Conservation (phyloP, 1,139 yeast species). For the Zhuliangozyma blackwelliae region DNA sequence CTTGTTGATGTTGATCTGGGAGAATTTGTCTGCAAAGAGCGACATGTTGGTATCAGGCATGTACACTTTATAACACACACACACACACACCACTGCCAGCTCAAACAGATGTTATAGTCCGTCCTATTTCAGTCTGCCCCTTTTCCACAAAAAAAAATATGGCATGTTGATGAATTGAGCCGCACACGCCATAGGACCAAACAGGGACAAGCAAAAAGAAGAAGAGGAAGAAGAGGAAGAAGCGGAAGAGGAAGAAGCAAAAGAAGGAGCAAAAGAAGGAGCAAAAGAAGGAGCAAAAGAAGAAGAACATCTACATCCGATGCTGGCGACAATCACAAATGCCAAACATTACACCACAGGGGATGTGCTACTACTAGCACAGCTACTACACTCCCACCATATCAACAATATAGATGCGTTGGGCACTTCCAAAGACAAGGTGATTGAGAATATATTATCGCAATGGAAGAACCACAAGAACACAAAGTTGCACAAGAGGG, state of each 20-base stretch:
- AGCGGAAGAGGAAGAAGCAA: no score
- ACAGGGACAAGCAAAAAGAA: background rate
- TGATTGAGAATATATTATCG: constrained; percentile 9
- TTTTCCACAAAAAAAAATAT: no score
- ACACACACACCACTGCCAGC: background rate
- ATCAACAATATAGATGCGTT: constrained; percentile 3
- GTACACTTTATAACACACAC: background rate
- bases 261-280: no score
- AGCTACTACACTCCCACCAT: constrained; percentile 16
- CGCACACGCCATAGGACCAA: background rate
- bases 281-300: background rate
- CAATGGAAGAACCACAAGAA: constrained; percentile 16
- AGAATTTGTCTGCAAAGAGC: constrained; percentile 24
- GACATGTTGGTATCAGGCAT: constrained; percentile 4
- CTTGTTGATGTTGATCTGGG: constrained; percentile 21
- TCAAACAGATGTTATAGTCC: background rate
- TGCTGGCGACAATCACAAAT: background rate
- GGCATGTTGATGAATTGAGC: background rate
- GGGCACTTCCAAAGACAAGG: background rate
- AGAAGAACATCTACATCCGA: background rate
- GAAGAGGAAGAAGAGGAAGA: background rate
- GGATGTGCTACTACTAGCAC: constrained; percentile 16
- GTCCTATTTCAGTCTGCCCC: background rate
- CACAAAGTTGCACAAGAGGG: constrained; percentile 10
- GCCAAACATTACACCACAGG: constrained; percentile 12